Conservation (phyloP, 352 stramenopile genomes). For the Pythium sp. region DNA sequence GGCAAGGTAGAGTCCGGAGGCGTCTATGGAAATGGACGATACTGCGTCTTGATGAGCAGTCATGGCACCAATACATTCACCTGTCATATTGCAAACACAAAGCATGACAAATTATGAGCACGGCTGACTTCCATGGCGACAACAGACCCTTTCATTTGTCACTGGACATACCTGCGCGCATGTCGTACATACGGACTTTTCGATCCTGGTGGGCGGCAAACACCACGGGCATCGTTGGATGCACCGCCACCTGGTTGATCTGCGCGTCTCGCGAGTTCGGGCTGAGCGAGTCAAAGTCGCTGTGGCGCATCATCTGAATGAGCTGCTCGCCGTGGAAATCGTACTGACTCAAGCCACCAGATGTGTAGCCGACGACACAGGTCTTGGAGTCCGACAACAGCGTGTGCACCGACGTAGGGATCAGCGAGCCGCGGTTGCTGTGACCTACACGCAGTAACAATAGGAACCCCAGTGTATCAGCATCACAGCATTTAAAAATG, state of each 20-base stretch:
- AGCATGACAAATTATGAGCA: not conserved
- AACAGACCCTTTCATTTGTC: not conserved
- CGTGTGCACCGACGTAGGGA: slow-evolving; percentile 73
- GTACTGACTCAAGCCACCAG: slow-evolving; percentile 60
- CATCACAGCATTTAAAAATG: not conserved
- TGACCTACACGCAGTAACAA: slow-evolving; percentile 23
- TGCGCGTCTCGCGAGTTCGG: slow-evolving; percentile 53
- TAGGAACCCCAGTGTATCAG: not conserved
- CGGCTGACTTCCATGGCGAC: not conserved
- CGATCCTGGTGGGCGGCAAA: slow-evolving; percentile 80
- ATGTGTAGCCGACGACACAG: slow-evolving; percentile 77
- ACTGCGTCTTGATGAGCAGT: slow-evolving; percentile 82
- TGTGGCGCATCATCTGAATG: slow-evolving; percentile 63
- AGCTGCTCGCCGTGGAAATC: slow-evolving; percentile 79
- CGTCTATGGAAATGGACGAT: slow-evolving; percentile 75
- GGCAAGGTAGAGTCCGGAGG: slow-evolving; percentile 69
- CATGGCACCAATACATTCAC: slow-evolving; percentile 73
- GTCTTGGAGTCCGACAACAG: slow-evolving; percentile 77
- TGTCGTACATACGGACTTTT: slow-evolving; percentile 86
- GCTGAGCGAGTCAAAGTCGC: slow-evolving; percentile 62
- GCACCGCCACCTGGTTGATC: slow-evolving; percentile 78
- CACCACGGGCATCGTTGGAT: slow-evolving; percentile 82
- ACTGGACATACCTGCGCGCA: slow-evolving; percentile 51
- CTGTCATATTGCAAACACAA: slow-evolving; percentile 19
- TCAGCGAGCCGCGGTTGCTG: slow-evolving; percentile 46